These are phyloP conservation scores for Saturnispora serradocipensis DNA, from an alignment of 805 yeast genomes.

Conservation along the genomic window DNA sequence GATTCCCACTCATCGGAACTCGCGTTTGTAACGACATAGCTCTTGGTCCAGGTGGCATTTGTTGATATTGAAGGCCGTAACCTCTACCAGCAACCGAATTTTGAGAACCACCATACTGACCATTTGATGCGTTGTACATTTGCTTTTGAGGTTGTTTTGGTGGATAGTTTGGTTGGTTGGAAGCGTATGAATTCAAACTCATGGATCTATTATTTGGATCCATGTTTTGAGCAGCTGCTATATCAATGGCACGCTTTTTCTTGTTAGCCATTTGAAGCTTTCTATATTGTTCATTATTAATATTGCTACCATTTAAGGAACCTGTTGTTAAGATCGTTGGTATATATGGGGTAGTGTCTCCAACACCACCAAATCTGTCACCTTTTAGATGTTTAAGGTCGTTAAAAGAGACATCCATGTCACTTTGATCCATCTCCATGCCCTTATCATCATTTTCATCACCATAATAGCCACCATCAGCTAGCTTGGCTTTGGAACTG, in stretches of 20 bases:
- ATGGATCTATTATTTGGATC: slow-evolving; percentile 1
- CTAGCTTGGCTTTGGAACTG: slow-evolving; percentile 1
- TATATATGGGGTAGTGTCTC: slow-evolving; percentile 64
- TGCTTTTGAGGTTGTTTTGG: neutral
- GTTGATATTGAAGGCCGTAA: neutral
- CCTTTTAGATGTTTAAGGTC: slow-evolving; percentile 58
- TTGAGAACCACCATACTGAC: neutral
- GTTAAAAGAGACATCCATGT: slow-evolving; percentile 44
- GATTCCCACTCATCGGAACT: slow-evolving; percentile 12
- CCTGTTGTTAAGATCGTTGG: slow-evolving; percentile 48
- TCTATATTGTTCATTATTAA: slow-evolving; percentile 54
- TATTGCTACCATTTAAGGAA: slow-evolving; percentile 22
- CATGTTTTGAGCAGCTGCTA: slow-evolving; percentile 17
- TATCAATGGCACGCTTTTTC: slow-evolving; percentile 37
- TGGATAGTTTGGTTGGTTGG: neutral
- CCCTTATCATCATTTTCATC: slow-evolving; percentile 21
- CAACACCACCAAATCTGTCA: slow-evolving; percentile 41
- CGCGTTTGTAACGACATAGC: slow-evolving; percentile 14
- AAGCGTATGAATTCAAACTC: slow-evolving; percentile 12
- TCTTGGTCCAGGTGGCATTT: slow-evolving; percentile 7
- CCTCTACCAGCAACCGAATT: neutral
- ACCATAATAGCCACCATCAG: slow-evolving; percentile 22
- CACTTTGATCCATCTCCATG: slow-evolving; percentile 22
- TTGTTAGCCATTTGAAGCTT: slow-evolving; percentile 61
- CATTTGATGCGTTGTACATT: neutral